Evolutionary conservation across 2,329 filamentous ascomycete species (phyloP), one percentile per base, ranked within the genome.

Genomic region (Cyanodermella asteris): DNA sequence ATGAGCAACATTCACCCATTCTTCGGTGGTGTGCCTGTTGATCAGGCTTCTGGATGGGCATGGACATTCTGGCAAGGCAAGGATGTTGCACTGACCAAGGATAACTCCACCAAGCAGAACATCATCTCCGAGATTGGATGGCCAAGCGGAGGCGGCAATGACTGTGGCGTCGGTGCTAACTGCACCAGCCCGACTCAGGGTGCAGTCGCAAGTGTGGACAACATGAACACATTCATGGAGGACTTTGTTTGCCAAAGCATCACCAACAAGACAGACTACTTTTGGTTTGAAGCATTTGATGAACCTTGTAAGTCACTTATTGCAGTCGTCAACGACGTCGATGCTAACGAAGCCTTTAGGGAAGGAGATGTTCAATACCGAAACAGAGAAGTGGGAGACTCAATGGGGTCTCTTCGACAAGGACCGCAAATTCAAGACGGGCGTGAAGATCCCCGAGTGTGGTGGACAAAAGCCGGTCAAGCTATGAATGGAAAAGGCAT

Each of bases 1-100:
- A 93, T 94, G 82, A 74, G 78, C 37, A 94, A 94, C 43, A 77
- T 94, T 27, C 87, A 94, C 44, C 84, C 87, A 0, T 93, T 94
- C 59, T 94, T 94, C 43, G 75, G 72, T 0, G 84, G 84, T 23
- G 67, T 78, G 8, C 54, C 61, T 1, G 72, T 69, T 3, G 53
- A 64, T 3, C 45, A 61, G 2, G 78, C 80, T 0, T 72, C 81
- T 0, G 51, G 44, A 6, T 94, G 84, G 84, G 91, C 84, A 0
- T 77, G 59, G 50, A 49, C 49, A 10, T 94, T 93, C 51, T 94
- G 81, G 74, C 50, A 72, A 22, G 53, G 48, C 7, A 59, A 82
- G 29, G 72, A 84, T 36, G 61, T 67, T 0, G 34, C 47, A 0
- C 61, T 78, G 31, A 77, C 72, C 31, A 63, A 72, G 45, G n/a